Evolutionary conservation across 805 yeast species (phyloP), one percentile per base, ranked within the genome.

Genomic region (Blastobotrys attinorum): DNA sequence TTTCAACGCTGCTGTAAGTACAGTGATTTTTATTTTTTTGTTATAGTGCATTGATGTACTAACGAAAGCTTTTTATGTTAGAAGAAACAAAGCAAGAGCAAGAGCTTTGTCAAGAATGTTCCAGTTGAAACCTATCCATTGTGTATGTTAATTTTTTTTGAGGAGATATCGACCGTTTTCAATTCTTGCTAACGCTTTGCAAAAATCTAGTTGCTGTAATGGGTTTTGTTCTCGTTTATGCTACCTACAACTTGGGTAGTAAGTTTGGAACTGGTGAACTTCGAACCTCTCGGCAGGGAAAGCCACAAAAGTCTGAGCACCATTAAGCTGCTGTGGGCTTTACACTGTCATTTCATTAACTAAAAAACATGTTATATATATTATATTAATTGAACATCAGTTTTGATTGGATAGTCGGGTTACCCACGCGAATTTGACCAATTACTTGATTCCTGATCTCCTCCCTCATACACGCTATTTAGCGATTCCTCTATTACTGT

Each of bases 111-210:
- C 32, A 49, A 51, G 47, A 44, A 44, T 25, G 37, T 55, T 25
- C 62, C 62, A 21, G 61, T 53, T 35, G 62, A 58, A 39, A 49
- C 52, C 33, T 57, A 56, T 44, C 62, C 62, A 40, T 47, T 58
- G 39, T 50, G 60, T 56, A 51, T 45, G 59, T 54, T 17, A 22
- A 45, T 22, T 27, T 20, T 17, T 10, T 8, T 33, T n/a, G 31
- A 6, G 22, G 6, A 7, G 23, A 21, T 10, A n/a, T 16, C 21
- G 39, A n/a, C 41, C 20, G 7, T n/a, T 31, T 15, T 27, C 40
- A 25, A 25, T 25, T 8, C 29, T 8, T 11, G 29, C 29, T 25
- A 25, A 25, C 29, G 29, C 29, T 25, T 23, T n/a, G 22, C 17
- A 15, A 22, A 31, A 39, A 29, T 31, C 31, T 35, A 48, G 52